Conservation (phyloP, 2,329 filamentous ascomycete species). For the Claviceps citrina region DNA sequence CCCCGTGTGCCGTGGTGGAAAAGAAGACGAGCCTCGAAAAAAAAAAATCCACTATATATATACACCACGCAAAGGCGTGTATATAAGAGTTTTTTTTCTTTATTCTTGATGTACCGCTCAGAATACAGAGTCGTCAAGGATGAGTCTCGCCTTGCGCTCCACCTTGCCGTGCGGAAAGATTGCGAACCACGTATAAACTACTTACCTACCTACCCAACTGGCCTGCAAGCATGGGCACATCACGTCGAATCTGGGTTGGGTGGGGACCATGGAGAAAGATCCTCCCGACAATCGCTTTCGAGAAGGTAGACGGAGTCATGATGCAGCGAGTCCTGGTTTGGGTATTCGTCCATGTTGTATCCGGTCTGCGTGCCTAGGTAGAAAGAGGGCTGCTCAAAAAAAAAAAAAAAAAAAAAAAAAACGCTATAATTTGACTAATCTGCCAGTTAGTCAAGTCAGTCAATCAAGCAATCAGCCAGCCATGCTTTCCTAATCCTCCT, state of each 20-base stretch:
- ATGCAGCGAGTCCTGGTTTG: too few relatives aligned
- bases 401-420: background rate
- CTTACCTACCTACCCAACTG: too few relatives aligned
- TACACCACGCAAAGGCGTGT: too few relatives aligned
- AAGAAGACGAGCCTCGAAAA: too few relatives aligned
- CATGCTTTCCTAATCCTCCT: constrained; percentile 19
- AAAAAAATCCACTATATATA: too few relatives aligned
- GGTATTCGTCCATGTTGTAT: too few relatives aligned
- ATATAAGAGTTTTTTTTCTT: too few relatives aligned
- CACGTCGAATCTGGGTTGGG: background rate
- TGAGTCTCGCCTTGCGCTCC: constrained; percentile 61
- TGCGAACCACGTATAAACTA: background rate
- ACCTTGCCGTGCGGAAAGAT: constrained; percentile 51
- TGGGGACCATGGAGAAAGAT: background rate
- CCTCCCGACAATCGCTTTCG: too few relatives aligned
- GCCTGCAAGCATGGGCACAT: background rate
- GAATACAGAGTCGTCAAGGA: constrained; percentile 65
- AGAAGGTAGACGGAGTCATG: too few relatives aligned
- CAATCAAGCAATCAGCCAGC: constrained; percentile 11
- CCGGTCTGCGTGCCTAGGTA: too few relatives aligned
- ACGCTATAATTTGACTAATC: constrained; percentile 11
- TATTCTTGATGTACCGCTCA: constrained; percentile 50
- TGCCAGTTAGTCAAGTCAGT: constrained; percentile 10
- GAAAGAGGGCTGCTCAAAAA: background rate
- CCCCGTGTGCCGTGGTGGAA: too few relatives aligned